Percentiles rank a stretch among this genome's conserved stretches.
Conservation (phyloP, 2,329 filamentous ascomycete genomes). For the Alternaria sp. region DNA sequence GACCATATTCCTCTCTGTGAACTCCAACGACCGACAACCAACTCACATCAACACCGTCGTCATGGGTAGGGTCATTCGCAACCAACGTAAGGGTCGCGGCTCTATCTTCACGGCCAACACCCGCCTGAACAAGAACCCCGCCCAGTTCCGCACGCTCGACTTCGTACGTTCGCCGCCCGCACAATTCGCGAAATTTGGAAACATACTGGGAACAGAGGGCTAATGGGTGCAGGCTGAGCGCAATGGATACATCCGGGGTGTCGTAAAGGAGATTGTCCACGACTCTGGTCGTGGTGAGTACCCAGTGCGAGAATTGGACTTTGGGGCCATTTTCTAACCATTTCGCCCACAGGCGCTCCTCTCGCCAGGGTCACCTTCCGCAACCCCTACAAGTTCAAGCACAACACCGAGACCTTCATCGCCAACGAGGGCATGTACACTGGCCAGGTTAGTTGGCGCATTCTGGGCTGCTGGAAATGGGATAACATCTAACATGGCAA, state of each 20-base stretch:
- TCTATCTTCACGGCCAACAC: slow-evolving; percentile 75
- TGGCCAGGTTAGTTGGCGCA: slow-evolving; percentile 69
- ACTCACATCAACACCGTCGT: slow-evolving; percentile 48
- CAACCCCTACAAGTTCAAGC: slow-evolving; percentile 98
- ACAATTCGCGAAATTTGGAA: slow-evolving; percentile 27
- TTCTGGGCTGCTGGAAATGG: neutral
- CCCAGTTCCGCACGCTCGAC: slow-evolving; percentile 97
- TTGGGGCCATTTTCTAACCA: slow-evolving; percentile 30
- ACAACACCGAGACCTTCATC: slow-evolving; percentile 98
- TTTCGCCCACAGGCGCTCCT: slow-evolving; percentile 64
- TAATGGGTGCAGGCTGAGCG: slow-evolving; percentile 70
- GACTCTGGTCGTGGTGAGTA: slow-evolving; percentile 89
- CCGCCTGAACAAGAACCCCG: slow-evolving; percentile 87
- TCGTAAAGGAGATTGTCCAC: slow-evolving; percentile 99
- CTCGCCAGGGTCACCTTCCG: slow-evolving; percentile 97
- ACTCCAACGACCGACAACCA: slow-evolving; percentile 21
- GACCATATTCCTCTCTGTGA: neutral
- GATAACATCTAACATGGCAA: slow-evolving; percentile 28
- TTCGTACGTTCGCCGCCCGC: slow-evolving; percentile 62
- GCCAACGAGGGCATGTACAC: slow-evolving; percentile 99
- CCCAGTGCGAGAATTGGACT: slow-evolving; percentile 11
- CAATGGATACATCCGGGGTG: slow-evolving; percentile 96
- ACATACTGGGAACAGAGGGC: slow-evolving; percentile 41
- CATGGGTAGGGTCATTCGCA: slow-evolving; percentile 76
- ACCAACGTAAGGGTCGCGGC: slow-evolving; percentile 76